Base-by-base conservation (phyloP, 2,329 filamentous ascomycete species). In the Xylariaceae sp. region DNA sequence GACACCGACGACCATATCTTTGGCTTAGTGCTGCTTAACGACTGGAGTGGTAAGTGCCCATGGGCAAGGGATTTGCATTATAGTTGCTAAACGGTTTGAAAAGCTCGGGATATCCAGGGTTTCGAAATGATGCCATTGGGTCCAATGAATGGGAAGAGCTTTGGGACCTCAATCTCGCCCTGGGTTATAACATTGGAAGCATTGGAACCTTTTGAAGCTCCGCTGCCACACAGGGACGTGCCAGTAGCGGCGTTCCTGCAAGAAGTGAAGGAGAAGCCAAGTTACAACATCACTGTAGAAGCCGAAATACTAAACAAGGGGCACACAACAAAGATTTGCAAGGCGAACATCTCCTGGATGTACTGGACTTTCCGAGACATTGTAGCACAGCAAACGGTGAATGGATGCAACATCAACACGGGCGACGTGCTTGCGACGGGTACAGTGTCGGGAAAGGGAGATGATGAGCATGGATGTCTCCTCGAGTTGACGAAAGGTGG, bases 131-230 rank as follows among this genome's bases (percentile, higher is more conserved):
- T 74, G 2, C 84, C 84, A 0, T 71, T 87, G 0, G 85, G 85
- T 0, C 86, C 86, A 0, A 78, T 87, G 49, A 85, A 87, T 47
- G 78, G 80, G 2, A 89, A 88, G 68, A 81, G 79, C 28, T 86
- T 87, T 39, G 79, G 78, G 6, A 88, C 84, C 0, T 79, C 77
- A 0, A 81, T 88, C 19, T 84, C 81, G 0, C 84, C 86, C 0
- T 88, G 86, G 86, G 73, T 88, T 11, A 70, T 88, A 3, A 85
- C 84, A 0, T 72, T 83, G 1, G 84, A 87, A 31, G 85, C 86
- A 0, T 67, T 88, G n/a, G 75, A 83, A 4, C 79, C 86, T 23
- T 84, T 87, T 44, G 83, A 84, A 64, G 81, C 80, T 0, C 71
- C 65, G 21, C 64, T 65, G 6, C 63, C 62, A 6, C 55, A 63